Percentiles rank a stretch among this genome's conserved stretches.
Evolutionary conservation across 441 rosid genomes (phyloP).

Genomic region (Populus hybrid): DNA sequence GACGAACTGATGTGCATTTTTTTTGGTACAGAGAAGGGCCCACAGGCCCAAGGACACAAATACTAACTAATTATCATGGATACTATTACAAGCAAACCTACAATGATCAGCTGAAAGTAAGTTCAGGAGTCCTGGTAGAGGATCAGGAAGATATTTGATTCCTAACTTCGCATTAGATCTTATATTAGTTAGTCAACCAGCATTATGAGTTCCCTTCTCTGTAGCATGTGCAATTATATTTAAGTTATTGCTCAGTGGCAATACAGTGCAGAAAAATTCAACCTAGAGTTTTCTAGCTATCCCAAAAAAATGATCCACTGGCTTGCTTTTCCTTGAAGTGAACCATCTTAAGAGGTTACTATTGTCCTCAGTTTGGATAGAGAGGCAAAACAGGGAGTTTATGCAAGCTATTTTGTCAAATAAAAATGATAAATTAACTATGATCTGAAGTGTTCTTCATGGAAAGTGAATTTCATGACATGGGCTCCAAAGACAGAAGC

Average conservation of each 20-base stretch:
- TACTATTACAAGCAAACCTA: background rate
- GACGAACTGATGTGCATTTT: background rate
- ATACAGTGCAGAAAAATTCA: background rate
- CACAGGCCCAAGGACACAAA: no score
- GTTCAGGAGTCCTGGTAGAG: background rate
- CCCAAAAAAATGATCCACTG: background rate
- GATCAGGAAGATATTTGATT: background rate
- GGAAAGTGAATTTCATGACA: background rate
- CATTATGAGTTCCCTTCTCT: background rate
- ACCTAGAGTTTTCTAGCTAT: background rate
- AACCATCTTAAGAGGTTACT: background rate
- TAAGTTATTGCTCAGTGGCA: background rate
- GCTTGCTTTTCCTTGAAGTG: background rate
- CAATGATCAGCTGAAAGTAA: background rate
- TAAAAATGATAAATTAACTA: background rate
- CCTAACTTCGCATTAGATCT: background rate
- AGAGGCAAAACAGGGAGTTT: background rate
- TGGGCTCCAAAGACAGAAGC: background rate
- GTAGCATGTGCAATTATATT: background rate
- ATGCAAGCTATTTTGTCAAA: background rate
- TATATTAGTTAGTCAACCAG: background rate
- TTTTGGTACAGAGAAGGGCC: no score
- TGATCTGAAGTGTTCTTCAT: background rate
- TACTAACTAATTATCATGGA: background rate
- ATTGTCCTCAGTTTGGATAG: background rate